Base-by-base conservation (phyloP, 768 basidiomycete species). In the Tulasnella sp. region DNA sequence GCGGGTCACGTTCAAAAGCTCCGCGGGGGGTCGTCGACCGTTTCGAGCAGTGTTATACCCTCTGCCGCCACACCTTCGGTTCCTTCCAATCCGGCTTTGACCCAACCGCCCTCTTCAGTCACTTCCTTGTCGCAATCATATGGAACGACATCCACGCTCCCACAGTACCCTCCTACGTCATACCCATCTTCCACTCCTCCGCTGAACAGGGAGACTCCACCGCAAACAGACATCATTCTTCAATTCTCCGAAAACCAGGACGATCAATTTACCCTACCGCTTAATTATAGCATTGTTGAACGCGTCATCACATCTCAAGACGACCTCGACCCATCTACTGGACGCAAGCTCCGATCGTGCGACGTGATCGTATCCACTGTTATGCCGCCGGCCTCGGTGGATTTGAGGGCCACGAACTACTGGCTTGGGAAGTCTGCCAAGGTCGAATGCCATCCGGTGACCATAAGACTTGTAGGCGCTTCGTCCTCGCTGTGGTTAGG, bases 1-100 rank as follows among this genome's bases (percentile, higher is more conserved):
- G 82, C 81, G 23, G 66, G 81, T n/a, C 74, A 85, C n/a, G 81
- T 88, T 37, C 82, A 82, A 59, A 80, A 83, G 21, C 65, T 86
- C 41, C 76, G 80, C 43, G 23, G 27, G 49, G 31, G 48, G 49
- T 23, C 14, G 2, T 4, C 42, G 23, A 15, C 12, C 19, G 15
- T 5, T 29, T 17, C 15, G 21, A 11, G 14, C 19, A 2, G 23
- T 35, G 23, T n/a, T n/a, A 37, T 27, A 19, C 39, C 42, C 4
- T 4, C 25, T 27, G 11, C 50, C 17, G 23, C 21, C 15, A 23
- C 50, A 17, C 27, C 51, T 17, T 36, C 23, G 9, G 11, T 23
- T n/a, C n/a, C n/a, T 34, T 8, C 45, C 23, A n/a, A 34, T 35
- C 19, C 4, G n/a, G 3, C 17, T 40, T 12, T 29, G 54, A 6